Conservation (phyloP, 2,329 filamentous ascomycete species). For the Alternaria arborescens region DNA sequence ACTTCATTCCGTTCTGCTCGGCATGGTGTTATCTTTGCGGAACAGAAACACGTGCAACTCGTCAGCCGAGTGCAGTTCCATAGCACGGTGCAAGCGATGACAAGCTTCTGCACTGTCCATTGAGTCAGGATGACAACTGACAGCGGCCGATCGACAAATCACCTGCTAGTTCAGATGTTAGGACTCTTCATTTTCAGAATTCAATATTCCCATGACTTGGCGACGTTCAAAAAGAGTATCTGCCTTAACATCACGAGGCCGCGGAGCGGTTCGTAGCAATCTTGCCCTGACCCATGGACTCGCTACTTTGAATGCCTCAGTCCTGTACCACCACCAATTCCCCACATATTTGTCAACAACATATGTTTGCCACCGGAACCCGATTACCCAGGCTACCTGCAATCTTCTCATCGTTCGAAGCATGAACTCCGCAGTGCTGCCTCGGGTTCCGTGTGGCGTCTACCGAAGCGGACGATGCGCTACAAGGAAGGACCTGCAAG, state of each 20-base stretch:
- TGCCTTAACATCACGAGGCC: neutral
- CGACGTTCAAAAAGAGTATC: neutral
- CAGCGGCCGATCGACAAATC: constrained; percentile 18
- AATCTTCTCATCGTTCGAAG: constrained; percentile 8
- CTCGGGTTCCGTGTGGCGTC: constrained; percentile 2
- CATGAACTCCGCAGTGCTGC: constrained; percentile 8
- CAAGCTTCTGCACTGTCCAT: constrained; percentile 10
- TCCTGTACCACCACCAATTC: constrained; percentile 18
- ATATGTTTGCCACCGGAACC: constrained; percentile 14
- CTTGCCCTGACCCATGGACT: constrained; percentile 16
- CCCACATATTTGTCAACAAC: constrained; percentile 35
- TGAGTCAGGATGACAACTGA: constrained; percentile 36
- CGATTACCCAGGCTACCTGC: constrained; percentile 15
- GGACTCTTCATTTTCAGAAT: neutral
- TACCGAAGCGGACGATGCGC: constrained; percentile 7
- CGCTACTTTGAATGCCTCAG: constrained; percentile 27
- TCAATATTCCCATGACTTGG: constrained; percentile 1
- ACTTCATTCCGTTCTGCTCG: constrained; percentile 8
- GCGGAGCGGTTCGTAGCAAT: constrained; percentile 7
- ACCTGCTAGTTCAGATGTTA: constrained; percentile 4
- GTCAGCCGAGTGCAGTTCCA: neutral
- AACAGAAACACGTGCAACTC: neutral
- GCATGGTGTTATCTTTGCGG: neutral
- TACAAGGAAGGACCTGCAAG: constrained; percentile 14
- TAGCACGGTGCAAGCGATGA: constrained; percentile 4